Conservation (phyloP, 2,329 filamentous ascomycete species). For the Colletotrichum eremochloae region DNA sequence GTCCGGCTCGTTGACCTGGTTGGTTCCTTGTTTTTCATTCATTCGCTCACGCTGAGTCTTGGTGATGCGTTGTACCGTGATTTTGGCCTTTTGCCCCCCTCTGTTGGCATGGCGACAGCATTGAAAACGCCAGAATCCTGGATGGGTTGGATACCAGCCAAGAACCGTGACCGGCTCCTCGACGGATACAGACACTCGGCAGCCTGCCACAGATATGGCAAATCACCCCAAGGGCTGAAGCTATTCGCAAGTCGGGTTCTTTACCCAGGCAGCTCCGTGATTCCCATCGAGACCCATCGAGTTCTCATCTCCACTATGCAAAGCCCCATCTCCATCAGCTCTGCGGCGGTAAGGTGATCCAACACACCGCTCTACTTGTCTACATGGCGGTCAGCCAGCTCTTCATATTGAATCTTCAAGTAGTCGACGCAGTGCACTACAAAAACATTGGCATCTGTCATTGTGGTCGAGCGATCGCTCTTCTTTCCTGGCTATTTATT, state of each 20-base stretch:
- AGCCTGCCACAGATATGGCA: conserved; percentile 19
- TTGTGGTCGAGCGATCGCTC: neutral
- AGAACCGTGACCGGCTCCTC: conserved; percentile 15
- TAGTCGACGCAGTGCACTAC: neutral
- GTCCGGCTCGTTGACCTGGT: conserved; percentile 6
- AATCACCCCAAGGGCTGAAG: conserved; percentile 14
- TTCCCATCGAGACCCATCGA: conserved; percentile 32
- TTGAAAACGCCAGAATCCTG: conserved; percentile 17
- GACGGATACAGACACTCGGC: conserved; percentile 16
- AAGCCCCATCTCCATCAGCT: conserved; percentile 14
- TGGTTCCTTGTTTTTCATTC: conserved; percentile 36
- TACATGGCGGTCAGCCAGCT: conserved; percentile 28
- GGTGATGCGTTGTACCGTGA: conserved; percentile 38
- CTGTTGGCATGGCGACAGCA: conserved; percentile 40
- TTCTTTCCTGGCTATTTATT: conserved; percentile 16
- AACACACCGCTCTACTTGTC: conserved; percentile 28
- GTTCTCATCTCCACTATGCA: conserved; percentile 20
- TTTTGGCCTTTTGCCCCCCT: conserved; percentile 26
- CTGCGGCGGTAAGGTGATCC: neutral
- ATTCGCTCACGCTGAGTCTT: conserved; percentile 31
- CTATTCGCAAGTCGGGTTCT: conserved; percentile 24
- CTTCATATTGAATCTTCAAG: neutral
- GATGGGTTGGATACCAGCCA: conserved; percentile 11
- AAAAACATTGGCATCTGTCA: conserved; percentile 21
- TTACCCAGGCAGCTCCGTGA: conserved; percentile 28